phyloP scores from a whole-genome alignment of 2,329 filamentous ascomycete species.

The Lachnellula hyalina region DNA sequence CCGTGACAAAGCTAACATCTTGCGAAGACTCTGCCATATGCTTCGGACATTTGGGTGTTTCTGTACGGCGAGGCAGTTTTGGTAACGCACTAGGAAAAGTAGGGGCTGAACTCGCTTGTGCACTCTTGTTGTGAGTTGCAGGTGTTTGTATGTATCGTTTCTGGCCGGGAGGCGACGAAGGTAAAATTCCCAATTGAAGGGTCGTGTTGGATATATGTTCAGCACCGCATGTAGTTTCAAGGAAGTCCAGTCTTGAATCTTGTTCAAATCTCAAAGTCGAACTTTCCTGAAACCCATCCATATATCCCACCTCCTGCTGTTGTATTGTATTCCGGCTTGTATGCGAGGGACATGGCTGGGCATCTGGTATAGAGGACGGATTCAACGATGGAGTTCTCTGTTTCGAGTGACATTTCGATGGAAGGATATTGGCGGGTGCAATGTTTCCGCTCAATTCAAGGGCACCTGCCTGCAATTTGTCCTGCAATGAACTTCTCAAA shows the following conservation, averaged over 20 bases:
- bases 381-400: not conserved
- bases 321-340: too few relatives aligned
- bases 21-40: not conserved
- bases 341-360: not conserved
- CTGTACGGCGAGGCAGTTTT: not conserved
- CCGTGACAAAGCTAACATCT: conserved; percentile 26
- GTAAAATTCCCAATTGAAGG: conserved; percentile 7
- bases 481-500: not conserved
- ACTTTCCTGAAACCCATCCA: not conserved
- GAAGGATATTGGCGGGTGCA: too few relatives aligned
- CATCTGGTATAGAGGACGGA: not conserved
- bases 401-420: not conserved
- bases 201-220: conserved; percentile 4
- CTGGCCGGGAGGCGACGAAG: not conserved
- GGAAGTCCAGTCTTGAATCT: not conserved
- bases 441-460: not conserved
- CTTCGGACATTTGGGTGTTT: not conserved
- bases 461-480: not conserved
- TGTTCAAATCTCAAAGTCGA: not conserved
- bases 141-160: not conserved
- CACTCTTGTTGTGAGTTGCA: not conserved
- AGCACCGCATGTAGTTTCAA: not conserved
- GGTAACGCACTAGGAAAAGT: not conserved
- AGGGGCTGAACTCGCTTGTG: not conserved
- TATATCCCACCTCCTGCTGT: not conserved